Evolutionary conservation across 257 asterid species (phyloP), one percentile per base, ranked within the genome.

Genomic region (Rubia yunnanensis): DNA sequence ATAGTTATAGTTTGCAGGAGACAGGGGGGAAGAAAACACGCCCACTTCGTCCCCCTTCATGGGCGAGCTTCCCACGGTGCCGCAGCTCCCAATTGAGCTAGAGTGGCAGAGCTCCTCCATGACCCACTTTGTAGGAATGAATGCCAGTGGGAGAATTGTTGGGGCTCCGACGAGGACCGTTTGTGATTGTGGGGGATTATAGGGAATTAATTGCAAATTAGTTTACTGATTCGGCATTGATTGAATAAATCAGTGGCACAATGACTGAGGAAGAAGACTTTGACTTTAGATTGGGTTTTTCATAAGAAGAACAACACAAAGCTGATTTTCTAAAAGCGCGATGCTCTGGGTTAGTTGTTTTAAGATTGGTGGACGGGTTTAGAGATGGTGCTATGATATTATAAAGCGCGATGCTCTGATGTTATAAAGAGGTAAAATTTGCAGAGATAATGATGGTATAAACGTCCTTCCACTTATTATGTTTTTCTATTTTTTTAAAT

Each of bases 71-170:
- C 85, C 74, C 9, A 73, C 68, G 31, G 94, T 66, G 77, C 87
- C 76, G 65, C 98, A 88, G 84, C 69, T 84, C 53, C 95, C 90
- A 53, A 79, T 69, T 70, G 97, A 89, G 89, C 89, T 86, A 39
- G 99, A 88, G 75, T 90, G 98, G 80, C 98, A 98, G 81, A 94
- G 92, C 88, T 94, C 99, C 86, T 89, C 99, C 99, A 79, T 88
- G 34, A 86, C 96, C 70, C 95, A 86, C 77, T 90, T 94, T 56
- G 99, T 94, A 52, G 99, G 99, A 73, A 97, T 94, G 84, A 66
- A 88, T 80, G 95, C 99, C 99, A 94, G 95, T 81, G 38, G 11
- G 13, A 32, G 15, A 0, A 60, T 18, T 1, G 58, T 0, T 4
- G 56, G 26, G 56, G 20, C 56, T 18, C 10, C 17, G 28, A 48